These are phyloP conservation scores for Zymoseptoria tritici DNA, from an alignment of 2,329 filamentous ascomycete genomes.

Conservation along the genomic window DNA sequence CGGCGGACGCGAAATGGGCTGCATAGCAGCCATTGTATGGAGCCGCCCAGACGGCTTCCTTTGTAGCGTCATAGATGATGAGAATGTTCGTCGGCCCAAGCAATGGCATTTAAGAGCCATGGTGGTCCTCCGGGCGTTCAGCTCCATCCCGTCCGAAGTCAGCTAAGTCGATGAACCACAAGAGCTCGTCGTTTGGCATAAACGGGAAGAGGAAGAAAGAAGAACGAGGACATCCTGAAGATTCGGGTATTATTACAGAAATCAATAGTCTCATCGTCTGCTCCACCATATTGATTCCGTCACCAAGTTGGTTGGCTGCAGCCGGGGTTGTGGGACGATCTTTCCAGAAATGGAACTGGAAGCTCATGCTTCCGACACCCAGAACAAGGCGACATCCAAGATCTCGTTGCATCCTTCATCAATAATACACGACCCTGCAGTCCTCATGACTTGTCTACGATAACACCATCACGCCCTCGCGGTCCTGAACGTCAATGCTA, in stretches of 20 bases:
- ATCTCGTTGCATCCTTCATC: background rate
- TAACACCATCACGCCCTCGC: constrained; percentile 2
- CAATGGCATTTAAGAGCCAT: background rate
- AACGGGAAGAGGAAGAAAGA: background rate
- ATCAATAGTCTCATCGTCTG: background rate
- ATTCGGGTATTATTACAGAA: background rate
- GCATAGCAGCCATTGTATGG: background rate
- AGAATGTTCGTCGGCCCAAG: background rate
- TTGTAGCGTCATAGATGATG: background rate
- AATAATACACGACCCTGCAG: background rate
- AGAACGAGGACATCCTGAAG: background rate
- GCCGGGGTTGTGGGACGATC: background rate
- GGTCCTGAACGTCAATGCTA: constrained; percentile 14
- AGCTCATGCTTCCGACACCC: background rate
- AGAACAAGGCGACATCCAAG: background rate
- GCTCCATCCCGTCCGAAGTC: too few species aligned
- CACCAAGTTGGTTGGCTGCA: background rate
- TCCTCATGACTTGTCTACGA: background rate
- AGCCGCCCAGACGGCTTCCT: background rate
- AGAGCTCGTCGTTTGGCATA: background rate
- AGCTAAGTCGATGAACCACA: background rate
- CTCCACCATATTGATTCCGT: background rate
- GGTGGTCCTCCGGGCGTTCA: background rate
- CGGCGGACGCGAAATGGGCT: background rate
- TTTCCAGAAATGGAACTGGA: background rate